A percentile compares a stretch with the other conserved stretches of the same genome.
phyloP scores from a whole-genome alignment of 768 basidiomycete species.

The Tricholoma sp. region DNA sequence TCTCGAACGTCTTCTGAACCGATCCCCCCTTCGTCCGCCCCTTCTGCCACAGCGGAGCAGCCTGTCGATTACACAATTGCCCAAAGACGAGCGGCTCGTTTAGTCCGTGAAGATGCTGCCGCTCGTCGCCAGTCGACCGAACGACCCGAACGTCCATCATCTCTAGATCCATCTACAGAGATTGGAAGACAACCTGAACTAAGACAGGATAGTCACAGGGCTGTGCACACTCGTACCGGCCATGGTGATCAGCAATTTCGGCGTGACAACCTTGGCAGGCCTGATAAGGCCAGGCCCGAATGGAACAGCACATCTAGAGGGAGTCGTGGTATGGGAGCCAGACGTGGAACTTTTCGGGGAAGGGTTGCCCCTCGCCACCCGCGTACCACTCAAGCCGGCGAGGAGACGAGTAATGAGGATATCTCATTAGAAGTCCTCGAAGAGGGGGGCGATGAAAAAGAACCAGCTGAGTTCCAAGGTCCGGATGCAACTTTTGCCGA shows the following conservation, averaged over 20 bases:
- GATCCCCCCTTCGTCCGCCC: not conserved
- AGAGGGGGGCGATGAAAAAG: constrained; percentile 15
- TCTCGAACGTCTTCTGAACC: not conserved
- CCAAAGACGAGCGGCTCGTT: constrained; percentile 18
- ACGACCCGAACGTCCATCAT: not conserved
- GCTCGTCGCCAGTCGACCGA: not conserved
- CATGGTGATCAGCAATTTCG: not conserved
- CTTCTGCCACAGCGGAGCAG: not conserved
- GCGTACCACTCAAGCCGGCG: not conserved
- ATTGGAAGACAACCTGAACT: not conserved
- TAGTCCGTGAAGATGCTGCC: constrained; percentile 12
- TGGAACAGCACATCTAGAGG: not conserved
- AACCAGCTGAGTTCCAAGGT: constrained; percentile 10
- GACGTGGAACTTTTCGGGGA: not conserved
- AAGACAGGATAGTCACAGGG: not conserved
- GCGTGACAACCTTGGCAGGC: not conserved
- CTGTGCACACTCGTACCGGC: no score
- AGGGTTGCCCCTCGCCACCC: not conserved
- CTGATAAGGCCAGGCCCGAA: no score
- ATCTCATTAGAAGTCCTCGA: constrained; percentile 17
- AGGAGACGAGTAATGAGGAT: constrained; percentile 9
- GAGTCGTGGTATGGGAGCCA: not conserved
- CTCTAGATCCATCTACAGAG: not conserved
- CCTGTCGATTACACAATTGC: constrained; percentile 8
- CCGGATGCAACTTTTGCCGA: constrained; percentile 20